A percentile compares a stretch with the other conserved stretches of the same genome.
phyloP scores from a whole-genome alignment of 805 yeast genomes.

The Starmerella powellii region DNA sequence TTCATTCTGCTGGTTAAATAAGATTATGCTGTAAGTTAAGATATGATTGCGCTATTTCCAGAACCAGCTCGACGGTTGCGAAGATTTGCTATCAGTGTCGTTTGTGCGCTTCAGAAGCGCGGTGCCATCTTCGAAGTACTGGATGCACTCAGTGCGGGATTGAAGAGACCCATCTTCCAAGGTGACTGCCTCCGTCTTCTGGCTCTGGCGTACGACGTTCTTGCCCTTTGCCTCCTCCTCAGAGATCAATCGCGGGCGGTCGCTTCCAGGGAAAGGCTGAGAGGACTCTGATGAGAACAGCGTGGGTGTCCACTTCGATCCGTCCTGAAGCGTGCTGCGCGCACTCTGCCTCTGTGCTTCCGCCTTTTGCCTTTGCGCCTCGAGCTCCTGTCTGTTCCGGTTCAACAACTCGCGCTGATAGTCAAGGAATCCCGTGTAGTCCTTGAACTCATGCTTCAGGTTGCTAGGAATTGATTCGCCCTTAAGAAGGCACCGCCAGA shows the following conservation, averaged over 20 bases:
- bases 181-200: conserved; percentile 22
- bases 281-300: not conserved
- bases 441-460: conserved; percentile 35
- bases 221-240: conserved; percentile 27
- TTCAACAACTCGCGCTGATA: conserved; percentile 26
- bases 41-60: too few relatives aligned
- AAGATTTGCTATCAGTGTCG: conserved; percentile 2
- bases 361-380: too few relatives aligned
- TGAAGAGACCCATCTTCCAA: conserved; percentile 26
- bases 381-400: conserved; percentile 1
- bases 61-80: conserved; percentile 24
- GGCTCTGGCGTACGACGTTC: conserved; percentile 22
- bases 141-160: conserved; percentile 25
- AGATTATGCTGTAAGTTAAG: too few relatives aligned
- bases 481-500: conserved; percentile 75
- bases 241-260: conserved; percentile 17
- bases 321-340: not conserved
- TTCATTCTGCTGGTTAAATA: too few relatives aligned
- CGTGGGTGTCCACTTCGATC: not conserved
- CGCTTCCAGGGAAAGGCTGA: conserved; percentile 12
- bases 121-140: conserved; percentile 28
- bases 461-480: conserved; percentile 11
- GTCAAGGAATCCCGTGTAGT: conserved; percentile 49
- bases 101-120: conserved; percentile 16
- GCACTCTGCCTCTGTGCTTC: too few relatives aligned